A percentile compares a stretch with the other conserved stretches of the same genome.
phyloP scores from a whole-genome alignment of 2,329 filamentous ascomycete genomes.

The Furcasterigmium sp. region DNA sequence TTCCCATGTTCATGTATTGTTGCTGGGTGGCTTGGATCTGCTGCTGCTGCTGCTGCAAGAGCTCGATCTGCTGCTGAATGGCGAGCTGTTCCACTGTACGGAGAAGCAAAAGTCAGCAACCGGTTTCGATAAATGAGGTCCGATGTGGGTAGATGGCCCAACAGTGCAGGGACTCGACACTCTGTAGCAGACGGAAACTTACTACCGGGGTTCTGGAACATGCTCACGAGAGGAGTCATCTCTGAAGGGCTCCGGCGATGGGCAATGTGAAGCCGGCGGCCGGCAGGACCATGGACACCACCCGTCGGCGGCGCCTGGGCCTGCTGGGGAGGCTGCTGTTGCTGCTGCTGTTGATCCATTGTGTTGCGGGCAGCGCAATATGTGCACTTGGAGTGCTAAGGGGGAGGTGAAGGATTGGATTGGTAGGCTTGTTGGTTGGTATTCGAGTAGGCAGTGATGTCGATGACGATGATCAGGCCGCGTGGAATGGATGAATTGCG shows the following conservation, averaged over 20 bases:
- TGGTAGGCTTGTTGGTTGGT: constrained; percentile 4
- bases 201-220: constrained; percentile 64
- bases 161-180: too few species aligned
- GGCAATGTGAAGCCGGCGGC: constrained; percentile 92
- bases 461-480: constrained; percentile 5
- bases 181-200: constrained; percentile 42
- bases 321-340: constrained; percentile 51
- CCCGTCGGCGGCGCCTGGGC: constrained; percentile 44
- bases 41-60: constrained; percentile 95
- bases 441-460: background rate
- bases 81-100: constrained; percentile 87
- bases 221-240: constrained; percentile 96
- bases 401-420: constrained; percentile 2
- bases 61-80: constrained; percentile 96
- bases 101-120: constrained; percentile 2
- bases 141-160: too few species aligned
- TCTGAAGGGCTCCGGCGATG: constrained; percentile 96
- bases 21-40: constrained; percentile 95
- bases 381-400: constrained; percentile 37
- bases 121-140: background rate
- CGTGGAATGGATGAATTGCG: background rate
- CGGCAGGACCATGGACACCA: constrained; percentile 67
- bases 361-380: constrained; percentile 32
- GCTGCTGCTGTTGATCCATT: constrained; percentile 58
- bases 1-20: constrained; percentile 96